A percentile compares a stretch with the other conserved stretches of the same genome.
Conservation (phyloP, 1,284 basidiomycete species). For the Ganoderma lingzhi region DNA sequence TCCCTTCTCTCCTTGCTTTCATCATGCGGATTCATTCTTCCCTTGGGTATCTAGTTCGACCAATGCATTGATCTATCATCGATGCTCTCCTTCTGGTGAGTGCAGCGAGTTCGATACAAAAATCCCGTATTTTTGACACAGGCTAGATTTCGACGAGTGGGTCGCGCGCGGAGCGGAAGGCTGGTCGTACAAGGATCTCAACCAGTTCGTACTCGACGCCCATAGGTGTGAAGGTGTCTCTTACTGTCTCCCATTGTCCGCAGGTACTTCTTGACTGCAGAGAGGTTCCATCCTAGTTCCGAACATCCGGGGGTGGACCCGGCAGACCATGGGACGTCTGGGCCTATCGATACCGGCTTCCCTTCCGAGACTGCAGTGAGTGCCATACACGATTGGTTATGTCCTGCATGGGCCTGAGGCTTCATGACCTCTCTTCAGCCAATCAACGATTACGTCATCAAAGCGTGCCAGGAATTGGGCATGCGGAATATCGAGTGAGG, state of each 20-base stretch:
- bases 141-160: slow-evolving; percentile 51
- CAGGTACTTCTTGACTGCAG: slow-evolving; percentile 45
- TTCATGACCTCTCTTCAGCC: slow-evolving; percentile 18
- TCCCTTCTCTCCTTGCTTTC: not conserved
- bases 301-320: not conserved
- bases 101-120: too few relatives aligned
- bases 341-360: slow-evolving; percentile 34
- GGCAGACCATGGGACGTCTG: slow-evolving; percentile 25
- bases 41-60: slow-evolving; percentile 18
- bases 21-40: not conserved
- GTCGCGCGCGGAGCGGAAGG: slow-evolving; percentile 45
- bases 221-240: not conserved
- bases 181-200: slow-evolving; percentile 46
- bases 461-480: slow-evolving; percentile 34
- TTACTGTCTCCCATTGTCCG: not conserved
- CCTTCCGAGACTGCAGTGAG: slow-evolving; percentile 27
- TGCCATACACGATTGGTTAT: not conserved
- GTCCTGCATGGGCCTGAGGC: too few relatives aligned
- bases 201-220: slow-evolving; percentile 34
- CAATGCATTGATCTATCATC: slow-evolving; percentile 34
- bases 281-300: slow-evolving; percentile 16
- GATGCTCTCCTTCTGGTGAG: slow-evolving; percentile 31
- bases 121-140: not conserved
- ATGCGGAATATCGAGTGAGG: slow-evolving; percentile 37
- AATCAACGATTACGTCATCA: slow-evolving; percentile 23